phyloP scores from a whole-genome alignment of 306 rosid genomes.

The Trifolium repens region DNA sequence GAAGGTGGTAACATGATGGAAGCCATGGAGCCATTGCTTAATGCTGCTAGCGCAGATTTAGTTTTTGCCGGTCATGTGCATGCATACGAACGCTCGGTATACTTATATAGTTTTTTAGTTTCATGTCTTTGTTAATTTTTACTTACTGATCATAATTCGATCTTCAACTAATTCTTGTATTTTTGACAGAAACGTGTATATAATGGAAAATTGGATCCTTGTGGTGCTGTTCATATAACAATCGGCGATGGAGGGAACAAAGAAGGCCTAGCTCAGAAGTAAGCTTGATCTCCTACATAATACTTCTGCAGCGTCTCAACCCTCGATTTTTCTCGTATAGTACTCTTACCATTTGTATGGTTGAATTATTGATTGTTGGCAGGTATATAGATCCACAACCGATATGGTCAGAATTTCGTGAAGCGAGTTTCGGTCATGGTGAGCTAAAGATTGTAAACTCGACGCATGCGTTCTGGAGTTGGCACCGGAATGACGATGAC shows the following conservation, averaged over 20 bases:
- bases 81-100: conserved; percentile 91
- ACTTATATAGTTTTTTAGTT: not conserved
- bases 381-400: conserved; percentile 74
- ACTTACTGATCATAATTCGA: conserved; percentile 9
- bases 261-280: conserved; percentile 86
- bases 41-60: conserved; percentile 77
- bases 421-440: conserved; percentile 93
- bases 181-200: conserved; percentile 70
- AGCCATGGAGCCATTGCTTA: conserved; percentile 79
- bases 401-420: conserved; percentile 85
- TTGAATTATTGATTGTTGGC: conserved; percentile 26
- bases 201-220: conserved; percentile 65
- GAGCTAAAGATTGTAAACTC: conserved; percentile 77
- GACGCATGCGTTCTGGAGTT: conserved; percentile 86
- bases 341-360: conserved; percentile 6
- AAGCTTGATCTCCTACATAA: conserved; percentile 22
- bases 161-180: conserved; percentile 13
- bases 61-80: conserved; percentile 88
- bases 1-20: conserved; percentile 82
- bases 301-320: too few relatives aligned
- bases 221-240: conserved; percentile 88
- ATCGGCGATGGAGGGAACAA: conserved; percentile 94
- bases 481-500: conserved; percentile 95
- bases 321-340: not conserved
- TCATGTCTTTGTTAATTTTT: not conserved